Percentiles rank a stretch among this genome's conserved stretches.
Evolutionary conservation across 2,329 filamentous ascomycete genomes (phyloP).

Genomic region (Alternaria brassicicola): DNA sequence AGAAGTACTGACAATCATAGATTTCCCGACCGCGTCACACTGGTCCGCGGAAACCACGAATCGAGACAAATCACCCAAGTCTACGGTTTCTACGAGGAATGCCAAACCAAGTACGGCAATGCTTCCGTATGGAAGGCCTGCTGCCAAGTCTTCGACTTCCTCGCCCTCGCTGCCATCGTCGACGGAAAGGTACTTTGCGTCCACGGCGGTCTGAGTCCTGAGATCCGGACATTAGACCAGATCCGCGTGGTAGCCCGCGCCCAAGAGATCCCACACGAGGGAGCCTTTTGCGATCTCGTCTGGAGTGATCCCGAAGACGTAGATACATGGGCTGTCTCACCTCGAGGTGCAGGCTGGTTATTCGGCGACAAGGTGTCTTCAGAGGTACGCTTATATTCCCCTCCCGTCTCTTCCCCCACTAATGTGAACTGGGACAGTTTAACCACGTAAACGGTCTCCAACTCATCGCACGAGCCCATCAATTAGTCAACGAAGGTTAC

Average conservation of each 20-base stretch:
- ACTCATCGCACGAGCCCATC: slow-evolving; percentile 74
- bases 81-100: slow-evolving; percentile 99
- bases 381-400: slow-evolving; percentile 53
- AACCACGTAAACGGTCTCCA: slow-evolving; percentile 76
- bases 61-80: slow-evolving; percentile 99
- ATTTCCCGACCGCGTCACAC: slow-evolving; percentile 73
- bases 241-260: slow-evolving; percentile 75
- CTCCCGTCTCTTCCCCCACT: neutral
- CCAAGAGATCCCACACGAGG: slow-evolving; percentile 97
- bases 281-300: slow-evolving; percentile 95
- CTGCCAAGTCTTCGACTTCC: slow-evolving; percentile 98
- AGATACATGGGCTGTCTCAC: slow-evolving; percentile 73
- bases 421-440: slow-evolving; percentile 55
- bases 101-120: slow-evolving; percentile 97
- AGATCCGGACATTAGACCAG: slow-evolving; percentile 91
- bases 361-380: slow-evolving; percentile 75
- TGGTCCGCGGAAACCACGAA: slow-evolving; percentile 87
- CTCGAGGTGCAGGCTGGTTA: slow-evolving; percentile 70
- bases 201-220: slow-evolving; percentile 95
- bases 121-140: slow-evolving; percentile 99
- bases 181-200: slow-evolving; percentile 99
- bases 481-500: slow-evolving; percentile 78
- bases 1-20: slow-evolving; percentile 46
- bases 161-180: slow-evolving; percentile 94
- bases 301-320: slow-evolving; percentile 84